Percentiles rank a stretch among this genome's conserved stretches.
phyloP scores from a whole-genome alignment of 768 basidiomycete genomes.

The Solioccasus polychromus region DNA sequence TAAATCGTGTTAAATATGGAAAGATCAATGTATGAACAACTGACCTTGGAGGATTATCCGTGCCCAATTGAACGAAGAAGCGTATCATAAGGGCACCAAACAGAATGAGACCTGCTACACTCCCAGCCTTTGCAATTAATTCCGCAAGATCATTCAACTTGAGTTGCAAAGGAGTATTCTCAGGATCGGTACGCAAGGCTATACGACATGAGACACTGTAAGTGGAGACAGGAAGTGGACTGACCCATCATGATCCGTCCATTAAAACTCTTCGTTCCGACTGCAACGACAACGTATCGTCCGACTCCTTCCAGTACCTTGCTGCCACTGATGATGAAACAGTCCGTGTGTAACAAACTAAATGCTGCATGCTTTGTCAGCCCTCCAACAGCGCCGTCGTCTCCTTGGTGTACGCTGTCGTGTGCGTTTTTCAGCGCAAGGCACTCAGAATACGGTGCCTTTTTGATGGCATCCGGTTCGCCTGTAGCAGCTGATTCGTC shows the following conservation, averaged over 20 bases:
- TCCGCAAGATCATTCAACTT: constrained; percentile 95
- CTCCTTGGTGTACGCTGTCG: constrained; percentile 9
- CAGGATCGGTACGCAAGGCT: constrained; percentile 85
- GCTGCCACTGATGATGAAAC: constrained; percentile 87
- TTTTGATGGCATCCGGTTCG: constrained; percentile 94
- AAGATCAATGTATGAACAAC: constrained; percentile 8
- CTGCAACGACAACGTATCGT: constrained; percentile 86
- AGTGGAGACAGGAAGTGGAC: constrained; percentile 19
- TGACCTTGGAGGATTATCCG: constrained; percentile 53
- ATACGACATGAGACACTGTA: neutral
- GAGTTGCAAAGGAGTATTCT: constrained; percentile 89
- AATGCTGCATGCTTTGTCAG: constrained; percentile 5
- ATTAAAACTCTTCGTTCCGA: constrained; percentile 91
- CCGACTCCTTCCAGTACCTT: constrained; percentile 96
- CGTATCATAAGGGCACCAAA: constrained; percentile 88
- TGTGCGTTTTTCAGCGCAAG: constrained; percentile 45
- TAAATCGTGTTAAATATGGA: constrained; percentile 6
- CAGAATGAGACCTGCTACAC: constrained; percentile 73
- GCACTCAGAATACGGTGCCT: constrained; percentile 75
- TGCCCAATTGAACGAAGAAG: constrained; percentile 88
- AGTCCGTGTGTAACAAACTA: constrained; percentile 65
- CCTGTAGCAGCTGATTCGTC: constrained; percentile 97
- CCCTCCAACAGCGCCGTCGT: constrained; percentile 27
- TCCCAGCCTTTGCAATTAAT: constrained; percentile 89
- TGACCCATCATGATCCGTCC: constrained; percentile 97